Base-by-base conservation (phyloP, 1,139 yeast species). In the Martiniozyma asiatica region DNA sequence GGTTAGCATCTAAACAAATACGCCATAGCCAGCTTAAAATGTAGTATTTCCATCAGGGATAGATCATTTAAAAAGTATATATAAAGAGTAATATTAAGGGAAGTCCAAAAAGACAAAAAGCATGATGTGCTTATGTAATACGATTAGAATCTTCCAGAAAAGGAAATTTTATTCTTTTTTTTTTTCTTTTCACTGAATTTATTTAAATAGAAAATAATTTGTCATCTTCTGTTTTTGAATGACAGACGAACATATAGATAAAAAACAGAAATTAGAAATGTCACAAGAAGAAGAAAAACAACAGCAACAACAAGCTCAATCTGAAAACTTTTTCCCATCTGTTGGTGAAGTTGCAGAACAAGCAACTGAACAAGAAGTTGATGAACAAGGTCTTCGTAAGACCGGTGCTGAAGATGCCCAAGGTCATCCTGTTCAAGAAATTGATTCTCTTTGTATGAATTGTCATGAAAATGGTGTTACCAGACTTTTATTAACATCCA, bases 371-470 rank as follows among this genome's bases (percentile, higher is more conserved):
- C 30, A 31, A 19, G 33, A 25, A 12, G 45, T 29, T 5, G 37
- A 40, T 28, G 37, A 51, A 14, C 67, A 60, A 21, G 58, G 44
- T 12, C 30, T 64, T 18, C 55, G 54, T 26, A 44, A 54, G 29
- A 73, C 84, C 2, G 84, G 81, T 16, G 79, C 85, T 14, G 60
- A 61, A 8, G 95, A 82, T 52, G 77, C 80, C n/a, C 76, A 73
- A 50, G 96, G 95, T n/a, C 93, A 84, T 45, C 94, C 95, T 5
- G 94, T 89, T 13, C 96, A 85, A 55, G 97, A 89, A 53, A 72
- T 92, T 40, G 92, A 87, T 51, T 84, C 96, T 13, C 60, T 87
- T 32, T 92, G 99, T 61, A 87, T 92, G 94, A 82, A 84, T 60
- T 92, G 99, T 56, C 84, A 77, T 42, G 61, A 87, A 44, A 67